Conservation (phyloP, 2,329 filamentous ascomycete genomes). For the Cercospora beticola region DNA sequence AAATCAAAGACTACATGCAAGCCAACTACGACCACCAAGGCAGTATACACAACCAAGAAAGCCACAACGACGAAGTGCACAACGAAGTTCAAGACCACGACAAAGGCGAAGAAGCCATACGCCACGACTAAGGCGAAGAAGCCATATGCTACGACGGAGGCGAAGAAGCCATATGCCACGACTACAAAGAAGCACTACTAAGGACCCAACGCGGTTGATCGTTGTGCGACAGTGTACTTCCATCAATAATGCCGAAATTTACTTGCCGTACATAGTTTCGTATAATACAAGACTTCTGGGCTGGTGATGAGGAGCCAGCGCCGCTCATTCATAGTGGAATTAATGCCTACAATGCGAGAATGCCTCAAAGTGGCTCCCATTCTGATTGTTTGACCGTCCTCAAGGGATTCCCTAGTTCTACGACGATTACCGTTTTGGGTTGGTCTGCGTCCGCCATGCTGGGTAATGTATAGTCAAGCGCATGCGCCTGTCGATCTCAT, state of each 20-base stretch:
- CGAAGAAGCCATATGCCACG: neutral
- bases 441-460: no score
- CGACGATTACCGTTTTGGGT: no score
- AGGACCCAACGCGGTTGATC: neutral
- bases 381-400: no score
- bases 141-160: neutral
- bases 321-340: no score
- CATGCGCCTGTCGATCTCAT: no score
- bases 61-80: neutral
- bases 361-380: no score
- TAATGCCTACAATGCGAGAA: no score
- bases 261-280: neutral
- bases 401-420: no score
- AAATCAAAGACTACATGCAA: neutral
- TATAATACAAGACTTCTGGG: neutral
- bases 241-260: neutral
- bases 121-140: neutral
- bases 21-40: neutral
- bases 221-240: no score
- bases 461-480: no score
- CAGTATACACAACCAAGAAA: neutral
- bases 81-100: neutral
- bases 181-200: neutral
- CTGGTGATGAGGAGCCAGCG: no score
- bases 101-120: neutral